Evolutionary conservation across 1,284 basidiomycete genomes (phyloP).

Genomic region (Sporisorium exsertum): DNA sequence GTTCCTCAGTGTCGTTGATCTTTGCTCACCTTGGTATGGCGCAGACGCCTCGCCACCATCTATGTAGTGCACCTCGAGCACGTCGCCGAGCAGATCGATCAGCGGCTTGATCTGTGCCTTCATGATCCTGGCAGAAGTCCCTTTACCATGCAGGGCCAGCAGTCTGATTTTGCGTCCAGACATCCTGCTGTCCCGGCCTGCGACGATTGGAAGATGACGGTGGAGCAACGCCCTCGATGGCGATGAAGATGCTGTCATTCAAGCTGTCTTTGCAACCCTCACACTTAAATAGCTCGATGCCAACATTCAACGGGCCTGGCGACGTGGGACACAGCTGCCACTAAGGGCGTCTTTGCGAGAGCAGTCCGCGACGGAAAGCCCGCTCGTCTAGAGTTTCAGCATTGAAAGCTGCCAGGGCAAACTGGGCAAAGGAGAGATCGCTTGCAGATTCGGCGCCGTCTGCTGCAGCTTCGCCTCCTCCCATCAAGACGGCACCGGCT

Average conservation of each 20-base stretch:
- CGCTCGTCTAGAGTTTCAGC: background rate
- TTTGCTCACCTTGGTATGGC: conserved; percentile 44
- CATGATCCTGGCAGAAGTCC: conserved; percentile 50
- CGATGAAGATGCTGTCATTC: too few species aligned
- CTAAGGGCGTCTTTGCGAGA: background rate
- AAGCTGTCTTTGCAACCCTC: background rate
- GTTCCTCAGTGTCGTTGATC: too few species aligned
- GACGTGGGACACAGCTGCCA: background rate
- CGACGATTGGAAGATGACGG: background rate
- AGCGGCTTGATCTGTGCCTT: conserved; percentile 51
- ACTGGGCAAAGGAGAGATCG: background rate
- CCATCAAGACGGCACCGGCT: background rate
- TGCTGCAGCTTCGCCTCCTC: background rate
- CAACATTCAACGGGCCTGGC: background rate
- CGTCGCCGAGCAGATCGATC: conserved; percentile 25
- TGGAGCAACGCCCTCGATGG: background rate
- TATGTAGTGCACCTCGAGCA: conserved; percentile 34
- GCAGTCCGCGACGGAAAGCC: background rate
- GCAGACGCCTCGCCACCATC: conserved; percentile 27
- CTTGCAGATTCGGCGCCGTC: background rate
- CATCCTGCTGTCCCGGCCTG: conserved; percentile 1
- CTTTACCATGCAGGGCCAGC: conserved; percentile 50
- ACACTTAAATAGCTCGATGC: background rate
- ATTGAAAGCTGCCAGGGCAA: background rate
- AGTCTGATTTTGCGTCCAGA: conserved; percentile 20